Evolutionary conservation across 768 basidiomycete species (phyloP).

Genomic region (Flagelloscypha sp.): DNA sequence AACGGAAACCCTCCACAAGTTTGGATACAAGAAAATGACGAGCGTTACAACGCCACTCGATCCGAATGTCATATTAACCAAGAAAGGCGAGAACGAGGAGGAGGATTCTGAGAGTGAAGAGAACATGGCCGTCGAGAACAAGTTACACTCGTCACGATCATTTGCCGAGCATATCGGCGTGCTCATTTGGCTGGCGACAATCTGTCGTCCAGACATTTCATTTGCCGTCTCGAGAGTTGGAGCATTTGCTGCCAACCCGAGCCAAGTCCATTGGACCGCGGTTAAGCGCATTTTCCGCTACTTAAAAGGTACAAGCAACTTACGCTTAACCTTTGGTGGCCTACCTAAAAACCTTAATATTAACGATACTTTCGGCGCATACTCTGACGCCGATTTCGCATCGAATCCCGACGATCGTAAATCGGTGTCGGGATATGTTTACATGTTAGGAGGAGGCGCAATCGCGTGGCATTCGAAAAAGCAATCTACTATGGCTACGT

Average conservation of each 20-base stretch:
- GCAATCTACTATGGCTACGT: conserved; percentile 21
- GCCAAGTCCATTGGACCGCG: conserved; percentile 23
- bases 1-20: too few relatives aligned
- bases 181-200: conserved; percentile 20
- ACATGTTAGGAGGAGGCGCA: conserved; percentile 7
- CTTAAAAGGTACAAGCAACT: conserved; percentile 13
- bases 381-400: conserved; percentile 7
- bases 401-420: conserved; percentile 9
- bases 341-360: conserved; percentile 20
- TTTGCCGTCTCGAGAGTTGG: conserved; percentile 20
- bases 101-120: too few relatives aligned
- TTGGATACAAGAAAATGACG: too few relatives aligned
- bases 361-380: neutral
- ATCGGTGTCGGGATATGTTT: too few relatives aligned
- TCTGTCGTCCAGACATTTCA: conserved; percentile 23
- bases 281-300: conserved; percentile 18
- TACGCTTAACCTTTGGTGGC: conserved; percentile 18
- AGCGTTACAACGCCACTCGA: conserved; percentile 12
- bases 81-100: too few relatives aligned
- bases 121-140: too few relatives aligned
- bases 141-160: too few relatives aligned
- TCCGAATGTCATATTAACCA: conserved; percentile 1
- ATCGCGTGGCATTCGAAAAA: conserved; percentile 12
- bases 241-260: conserved; percentile 18
- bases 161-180: conserved; percentile 18